These are phyloP conservation scores for Thielaviopsis punctulata DNA, from an alignment of 2,329 filamentous ascomycete species.

Conservation along the genomic window DNA sequence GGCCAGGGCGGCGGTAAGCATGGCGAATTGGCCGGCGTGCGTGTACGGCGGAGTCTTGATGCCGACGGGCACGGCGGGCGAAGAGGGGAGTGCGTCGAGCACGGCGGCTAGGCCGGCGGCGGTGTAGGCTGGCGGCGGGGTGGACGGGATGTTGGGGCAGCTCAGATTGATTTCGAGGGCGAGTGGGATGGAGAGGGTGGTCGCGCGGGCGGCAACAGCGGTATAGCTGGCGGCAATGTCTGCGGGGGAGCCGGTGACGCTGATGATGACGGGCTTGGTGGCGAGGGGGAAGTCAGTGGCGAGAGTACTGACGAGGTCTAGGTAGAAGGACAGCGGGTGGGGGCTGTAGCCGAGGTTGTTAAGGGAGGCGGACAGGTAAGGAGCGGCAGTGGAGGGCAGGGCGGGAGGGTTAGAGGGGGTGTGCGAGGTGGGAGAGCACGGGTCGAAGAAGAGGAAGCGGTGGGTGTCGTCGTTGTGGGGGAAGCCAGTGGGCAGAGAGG, in stretches of 20 bases:
- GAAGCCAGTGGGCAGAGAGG: slow-evolving; percentile 48
- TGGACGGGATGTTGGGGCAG: slow-evolving; percentile 55
- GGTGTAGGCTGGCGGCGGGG: slow-evolving; percentile 56
- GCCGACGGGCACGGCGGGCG: slow-evolving; percentile 30
- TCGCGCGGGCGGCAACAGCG: slow-evolving; percentile 22
- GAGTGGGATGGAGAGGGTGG: slow-evolving; percentile 25
- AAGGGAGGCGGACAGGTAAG: slow-evolving; percentile 27
- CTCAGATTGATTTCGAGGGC: slow-evolving; percentile 64
- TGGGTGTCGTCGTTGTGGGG: slow-evolving; percentile 41
- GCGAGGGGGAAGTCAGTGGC: slow-evolving; percentile 14
- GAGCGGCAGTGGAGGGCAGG: slow-evolving; percentile 14
- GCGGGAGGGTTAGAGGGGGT: slow-evolving; percentile 13
- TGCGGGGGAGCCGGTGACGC: slow-evolving; percentile 45
- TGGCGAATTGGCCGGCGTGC: slow-evolving; percentile 45
- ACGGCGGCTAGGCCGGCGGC: slow-evolving; percentile 34
- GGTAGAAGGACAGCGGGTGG: slow-evolving; percentile 38
- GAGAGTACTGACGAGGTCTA: slow-evolving; percentile 36
- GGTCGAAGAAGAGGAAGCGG: slow-evolving; percentile 49
- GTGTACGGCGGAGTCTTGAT: slow-evolving; percentile 68
- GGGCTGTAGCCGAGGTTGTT: slow-evolving; percentile 66
- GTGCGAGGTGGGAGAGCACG: slow-evolving; percentile 12
- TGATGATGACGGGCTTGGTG: slow-evolving; percentile 48
- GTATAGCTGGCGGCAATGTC: slow-evolving; percentile 41
- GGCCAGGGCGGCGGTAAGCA: slow-evolving; percentile 34
- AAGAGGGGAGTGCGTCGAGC: slow-evolving; percentile 27